Conservation (phyloP, 23 red algal species). For the Gracilaria gracilis region DNA sequence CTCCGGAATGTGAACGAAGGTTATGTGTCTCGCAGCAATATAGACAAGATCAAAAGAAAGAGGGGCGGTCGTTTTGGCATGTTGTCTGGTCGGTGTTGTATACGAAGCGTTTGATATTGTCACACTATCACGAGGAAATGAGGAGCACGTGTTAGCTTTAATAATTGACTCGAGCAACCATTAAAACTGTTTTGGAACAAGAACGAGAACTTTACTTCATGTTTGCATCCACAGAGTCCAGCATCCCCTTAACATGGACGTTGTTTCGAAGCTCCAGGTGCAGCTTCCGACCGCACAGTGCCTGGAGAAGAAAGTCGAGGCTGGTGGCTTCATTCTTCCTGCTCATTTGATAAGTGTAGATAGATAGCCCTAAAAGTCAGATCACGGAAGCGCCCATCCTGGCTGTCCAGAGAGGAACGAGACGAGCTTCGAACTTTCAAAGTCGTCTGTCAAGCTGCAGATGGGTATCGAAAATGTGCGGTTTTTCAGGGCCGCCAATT, state of each 20-base stretch:
- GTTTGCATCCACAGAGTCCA: slow-evolving; percentile 29
- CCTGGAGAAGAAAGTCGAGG: slow-evolving; percentile 12
- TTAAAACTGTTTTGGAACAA: neutral
- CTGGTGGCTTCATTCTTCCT: neutral
- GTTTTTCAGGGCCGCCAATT: slow-evolving; percentile 19
- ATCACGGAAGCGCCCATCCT: neutral
- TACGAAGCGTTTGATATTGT: slow-evolving; percentile 20
- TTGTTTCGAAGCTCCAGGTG: slow-evolving; percentile 22
- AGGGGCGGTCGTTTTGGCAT: neutral
- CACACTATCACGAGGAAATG: neutral
- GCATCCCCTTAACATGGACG: neutral
- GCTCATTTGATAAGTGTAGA: neutral
- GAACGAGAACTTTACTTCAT: slow-evolving; percentile 24
- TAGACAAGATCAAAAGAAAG: slow-evolving; percentile 24
- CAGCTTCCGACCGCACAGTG: slow-evolving; percentile 16
- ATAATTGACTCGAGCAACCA: neutral
- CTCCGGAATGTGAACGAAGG: slow-evolving; percentile 30
- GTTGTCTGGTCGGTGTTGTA: neutral
- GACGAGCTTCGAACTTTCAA: neutral
- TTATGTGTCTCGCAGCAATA: slow-evolving; percentile 23
- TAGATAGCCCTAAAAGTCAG: neutral
- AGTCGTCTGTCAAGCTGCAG: neutral
- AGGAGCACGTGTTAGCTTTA: neutral
- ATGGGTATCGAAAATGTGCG: neutral
- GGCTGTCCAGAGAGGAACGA: neutral